Percentiles rank a stretch among this genome's conserved stretches.
Evolutionary conservation across 768 basidiomycete species (phyloP).

Genomic region (Collybiopsis confluens): DNA sequence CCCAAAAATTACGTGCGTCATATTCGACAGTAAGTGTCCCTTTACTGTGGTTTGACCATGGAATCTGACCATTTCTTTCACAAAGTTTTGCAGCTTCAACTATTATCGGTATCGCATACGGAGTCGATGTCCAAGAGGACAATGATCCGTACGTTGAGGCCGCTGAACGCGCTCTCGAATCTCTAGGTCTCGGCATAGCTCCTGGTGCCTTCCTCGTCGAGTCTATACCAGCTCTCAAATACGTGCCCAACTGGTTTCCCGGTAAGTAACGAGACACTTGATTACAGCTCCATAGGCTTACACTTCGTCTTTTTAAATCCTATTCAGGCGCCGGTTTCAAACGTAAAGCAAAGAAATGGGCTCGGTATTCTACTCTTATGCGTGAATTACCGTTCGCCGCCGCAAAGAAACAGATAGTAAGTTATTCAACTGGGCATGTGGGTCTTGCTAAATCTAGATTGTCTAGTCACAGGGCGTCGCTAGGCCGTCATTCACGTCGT

Average conservation of each 20-base stretch:
- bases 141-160: constrained; percentile 21
- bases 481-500: constrained; percentile 18
- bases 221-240: constrained; percentile 18
- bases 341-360: constrained; percentile 19
- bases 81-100: constrained; percentile 22
- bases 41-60: not conserved
- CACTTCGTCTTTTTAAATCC: constrained; percentile 13
- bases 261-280: constrained; percentile 4
- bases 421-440: no score
- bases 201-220: constrained; percentile 18
- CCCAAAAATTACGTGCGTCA: constrained; percentile 15
- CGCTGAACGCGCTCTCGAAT: constrained; percentile 14
- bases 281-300: no score
- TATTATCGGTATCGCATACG: constrained; percentile 22
- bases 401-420: constrained; percentile 11
- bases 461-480: constrained; percentile 15
- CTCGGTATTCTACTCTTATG: constrained; percentile 8
- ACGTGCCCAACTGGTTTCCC: constrained; percentile 25
- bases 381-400: constrained; percentile 12
- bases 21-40: constrained; percentile 12
- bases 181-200: constrained; percentile 11
- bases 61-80: not conserved
- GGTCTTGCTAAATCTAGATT: no score
- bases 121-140: constrained; percentile 17
- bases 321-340: constrained; percentile 28